Percentiles rank a stretch among this genome's conserved stretches.
Conservation (phyloP, 805 yeast species). For the Grigorovia transvaalensis region DNA sequence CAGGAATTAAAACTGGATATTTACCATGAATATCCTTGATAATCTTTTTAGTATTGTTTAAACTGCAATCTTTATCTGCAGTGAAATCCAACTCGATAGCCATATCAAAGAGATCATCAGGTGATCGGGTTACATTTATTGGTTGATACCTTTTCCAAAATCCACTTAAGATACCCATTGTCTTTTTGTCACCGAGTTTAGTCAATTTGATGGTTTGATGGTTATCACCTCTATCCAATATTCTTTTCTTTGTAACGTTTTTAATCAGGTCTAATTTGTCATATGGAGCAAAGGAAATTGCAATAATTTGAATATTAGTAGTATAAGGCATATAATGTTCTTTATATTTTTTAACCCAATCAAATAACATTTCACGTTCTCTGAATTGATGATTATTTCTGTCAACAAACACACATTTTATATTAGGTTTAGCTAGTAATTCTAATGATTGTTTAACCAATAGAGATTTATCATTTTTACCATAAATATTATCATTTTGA, state of each 20-base stretch:
- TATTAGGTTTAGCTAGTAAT: slow-evolving; percentile 25
- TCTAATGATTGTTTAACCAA: slow-evolving; percentile 40
- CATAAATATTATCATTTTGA: slow-evolving; percentile 68
- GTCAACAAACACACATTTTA: slow-evolving; percentile 57
- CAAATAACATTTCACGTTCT: slow-evolving; percentile 61
- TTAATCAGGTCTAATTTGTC: slow-evolving; percentile 33
- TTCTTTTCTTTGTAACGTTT: slow-evolving; percentile 48
- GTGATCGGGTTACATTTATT: slow-evolving; percentile 35
- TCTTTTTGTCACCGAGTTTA: slow-evolving; percentile 37
- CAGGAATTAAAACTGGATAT: slow-evolving; percentile 37
- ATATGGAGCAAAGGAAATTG: slow-evolving; percentile 52
- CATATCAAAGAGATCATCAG: slow-evolving; percentile 60
- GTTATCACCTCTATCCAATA: slow-evolving; percentile 65
- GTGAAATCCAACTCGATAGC: slow-evolving; percentile 47
- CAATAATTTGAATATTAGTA: slow-evolving; percentile 46
- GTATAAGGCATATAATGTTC: slow-evolving; percentile 35
- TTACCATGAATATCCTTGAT: slow-evolving; percentile 30
- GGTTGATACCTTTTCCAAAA: slow-evolving; percentile 64
- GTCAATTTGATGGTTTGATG: slow-evolving; percentile 69
- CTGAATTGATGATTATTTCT: slow-evolving; percentile 67
- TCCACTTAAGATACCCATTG: slow-evolving; percentile 58
- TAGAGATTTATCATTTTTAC: slow-evolving; percentile 34
- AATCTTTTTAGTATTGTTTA: slow-evolving; percentile 39
- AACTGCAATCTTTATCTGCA: slow-evolving; percentile 32
- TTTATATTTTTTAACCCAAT: slow-evolving; percentile 36